Evolutionary conservation across 1,284 basidiomycete species (phyloP).

Genomic region (Melampsora larici-populina): DNA sequence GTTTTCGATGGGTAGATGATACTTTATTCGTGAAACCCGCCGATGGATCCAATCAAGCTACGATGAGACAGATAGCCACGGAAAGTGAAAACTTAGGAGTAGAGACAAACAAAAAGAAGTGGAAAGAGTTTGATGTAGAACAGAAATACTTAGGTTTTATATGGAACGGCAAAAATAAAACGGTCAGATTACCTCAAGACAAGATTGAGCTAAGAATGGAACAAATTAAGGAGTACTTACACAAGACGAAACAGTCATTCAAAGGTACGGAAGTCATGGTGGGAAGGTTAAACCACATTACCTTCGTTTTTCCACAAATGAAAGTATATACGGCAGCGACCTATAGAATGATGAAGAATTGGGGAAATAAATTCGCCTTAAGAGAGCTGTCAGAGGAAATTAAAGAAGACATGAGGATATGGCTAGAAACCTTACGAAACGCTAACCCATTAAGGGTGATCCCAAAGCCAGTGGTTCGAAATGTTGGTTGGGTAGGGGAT

Average conservation of each 20-base stretch:
- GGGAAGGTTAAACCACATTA: too few species aligned
- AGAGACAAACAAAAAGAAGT: too few species aligned
- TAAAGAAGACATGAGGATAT: background rate
- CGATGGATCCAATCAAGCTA: too few species aligned
- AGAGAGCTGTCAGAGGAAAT: background rate
- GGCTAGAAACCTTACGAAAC: background rate
- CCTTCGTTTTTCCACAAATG: too few species aligned
- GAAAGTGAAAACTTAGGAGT: background rate
- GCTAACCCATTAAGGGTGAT: conserved; percentile 5
- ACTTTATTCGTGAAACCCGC: background rate
- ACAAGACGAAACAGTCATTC: background rate
- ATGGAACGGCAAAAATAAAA: too few species aligned
- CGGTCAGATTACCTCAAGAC: background rate
- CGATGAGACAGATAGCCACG: background rate
- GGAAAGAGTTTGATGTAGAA: background rate
- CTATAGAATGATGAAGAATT: too few species aligned
- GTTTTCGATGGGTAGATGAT: conserved; percentile 12
- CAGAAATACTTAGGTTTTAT: too few species aligned
- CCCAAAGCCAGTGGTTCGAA: background rate
- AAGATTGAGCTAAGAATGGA: background rate
- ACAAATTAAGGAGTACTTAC: background rate
- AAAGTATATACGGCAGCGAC: too few species aligned
- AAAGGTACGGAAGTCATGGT: background rate
- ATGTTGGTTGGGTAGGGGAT: conserved; percentile 15
- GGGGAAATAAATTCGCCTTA: background rate